Conservation (phyloP, 2,329 filamentous ascomycete genomes). For the Chalara sp. region DNA sequence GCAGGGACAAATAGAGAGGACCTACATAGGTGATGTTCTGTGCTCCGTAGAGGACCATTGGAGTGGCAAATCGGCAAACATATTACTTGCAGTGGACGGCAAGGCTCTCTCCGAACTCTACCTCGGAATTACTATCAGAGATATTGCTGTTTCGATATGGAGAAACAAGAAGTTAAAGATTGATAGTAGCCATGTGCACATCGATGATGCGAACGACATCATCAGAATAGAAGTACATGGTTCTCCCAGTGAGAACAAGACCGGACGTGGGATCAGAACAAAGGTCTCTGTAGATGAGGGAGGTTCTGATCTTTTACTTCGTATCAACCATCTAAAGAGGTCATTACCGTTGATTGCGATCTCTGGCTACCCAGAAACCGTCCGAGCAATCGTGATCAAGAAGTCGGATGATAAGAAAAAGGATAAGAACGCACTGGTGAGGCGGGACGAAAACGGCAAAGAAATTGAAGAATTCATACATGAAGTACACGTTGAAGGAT, state of each 20-base stretch:
- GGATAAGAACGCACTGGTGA: no score
- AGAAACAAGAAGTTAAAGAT: conserved; percentile 80
- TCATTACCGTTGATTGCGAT: conserved; percentile 78
- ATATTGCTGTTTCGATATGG: conserved; percentile 72
- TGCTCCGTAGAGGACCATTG: conserved; percentile 82
- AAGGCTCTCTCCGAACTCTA: conserved; percentile 73
- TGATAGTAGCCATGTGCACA: conserved; percentile 55
- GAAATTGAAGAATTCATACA: conserved; percentile 27
- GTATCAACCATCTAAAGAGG: conserved; percentile 80
- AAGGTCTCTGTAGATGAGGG: conserved; percentile 36
- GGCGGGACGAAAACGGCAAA: neutral
- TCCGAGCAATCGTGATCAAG: conserved; percentile 78
- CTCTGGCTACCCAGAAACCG: conserved; percentile 80
- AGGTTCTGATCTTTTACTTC: conserved; percentile 61
- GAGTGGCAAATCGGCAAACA: conserved; percentile 67
- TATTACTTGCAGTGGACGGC: conserved; percentile 77
- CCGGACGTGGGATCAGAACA: conserved; percentile 17
- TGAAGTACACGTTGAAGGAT: conserved; percentile 85
- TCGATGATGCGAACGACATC: conserved; percentile 44
- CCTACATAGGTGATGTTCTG: conserved; percentile 76
- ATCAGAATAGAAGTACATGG: conserved; percentile 68
- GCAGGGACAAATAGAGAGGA: conserved; percentile 92
- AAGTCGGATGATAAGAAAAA: conserved; percentile 60
- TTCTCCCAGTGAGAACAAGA: conserved; percentile 37
- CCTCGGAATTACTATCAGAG: conserved; percentile 65